Conservation (phyloP, 495 filamentous ascomycete genomes). For the Aspergillus bertholletiae region DNA sequence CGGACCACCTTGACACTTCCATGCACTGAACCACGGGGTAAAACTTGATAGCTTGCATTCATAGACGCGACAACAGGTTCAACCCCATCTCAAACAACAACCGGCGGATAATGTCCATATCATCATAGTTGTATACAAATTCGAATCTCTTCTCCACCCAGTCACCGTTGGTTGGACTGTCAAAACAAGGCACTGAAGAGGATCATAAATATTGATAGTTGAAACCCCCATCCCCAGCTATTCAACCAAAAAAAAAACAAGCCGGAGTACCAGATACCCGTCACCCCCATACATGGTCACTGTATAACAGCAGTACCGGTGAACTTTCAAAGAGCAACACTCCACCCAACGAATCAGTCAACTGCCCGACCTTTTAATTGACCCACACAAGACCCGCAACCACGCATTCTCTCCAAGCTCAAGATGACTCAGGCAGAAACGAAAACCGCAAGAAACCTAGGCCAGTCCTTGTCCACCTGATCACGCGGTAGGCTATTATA, state of each 20-base stretch:
- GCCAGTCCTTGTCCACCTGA: too few relatives aligned
- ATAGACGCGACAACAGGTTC: background rate
- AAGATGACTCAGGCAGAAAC: constrained; percentile 2
- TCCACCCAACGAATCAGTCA: constrained; percentile 8
- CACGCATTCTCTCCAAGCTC: constrained; percentile 1
- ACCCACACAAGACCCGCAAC: background rate
- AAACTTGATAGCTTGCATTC: background rate
- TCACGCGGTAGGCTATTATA: constrained; percentile 1
- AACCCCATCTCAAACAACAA: background rate
- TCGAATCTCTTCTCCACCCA: background rate
- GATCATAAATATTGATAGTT: too few relatives aligned
- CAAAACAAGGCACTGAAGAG: background rate
- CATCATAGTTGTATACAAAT: background rate
- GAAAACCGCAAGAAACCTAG: too few relatives aligned
- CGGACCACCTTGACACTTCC: background rate
- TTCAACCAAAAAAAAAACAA: background rate
- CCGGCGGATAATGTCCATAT: background rate
- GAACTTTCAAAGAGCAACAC: background rate
- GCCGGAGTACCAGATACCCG: background rate
- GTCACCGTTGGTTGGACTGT: background rate
- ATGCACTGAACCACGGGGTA: background rate
- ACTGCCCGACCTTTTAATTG: constrained; percentile 1
- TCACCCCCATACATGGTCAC: constrained; percentile 15
- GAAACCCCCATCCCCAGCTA: background rate
- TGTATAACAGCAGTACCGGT: constrained; percentile 18